A percentile compares a stretch with the other conserved stretches of the same genome.
Evolutionary conservation across 2,329 filamentous ascomycete genomes (phyloP).

Genomic region (Neofusicoccum parvum): DNA sequence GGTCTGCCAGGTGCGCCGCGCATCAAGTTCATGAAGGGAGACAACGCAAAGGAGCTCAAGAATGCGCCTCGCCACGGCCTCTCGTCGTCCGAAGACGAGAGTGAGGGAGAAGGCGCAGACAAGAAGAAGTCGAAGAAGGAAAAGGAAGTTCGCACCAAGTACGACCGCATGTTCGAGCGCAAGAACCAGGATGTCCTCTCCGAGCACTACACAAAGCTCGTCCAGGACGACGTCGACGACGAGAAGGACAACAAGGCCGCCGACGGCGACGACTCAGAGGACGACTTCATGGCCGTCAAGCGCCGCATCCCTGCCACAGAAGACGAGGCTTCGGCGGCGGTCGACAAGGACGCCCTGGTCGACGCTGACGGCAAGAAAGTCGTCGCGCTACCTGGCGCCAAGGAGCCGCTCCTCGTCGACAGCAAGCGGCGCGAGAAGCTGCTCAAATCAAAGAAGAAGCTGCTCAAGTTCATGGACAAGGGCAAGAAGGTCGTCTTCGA

Average conservation of each 20-base stretch:
- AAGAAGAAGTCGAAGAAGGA: slow-evolving; percentile 58
- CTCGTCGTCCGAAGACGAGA: slow-evolving; percentile 58
- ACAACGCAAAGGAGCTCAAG: slow-evolving; percentile 83
- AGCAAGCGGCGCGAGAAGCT: slow-evolving; percentile 95
- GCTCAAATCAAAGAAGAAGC: slow-evolving; percentile 91
- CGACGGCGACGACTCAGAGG: slow-evolving; percentile 60
- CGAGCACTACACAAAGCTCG: slow-evolving; percentile 88
- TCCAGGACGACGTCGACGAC: slow-evolving; percentile 60
- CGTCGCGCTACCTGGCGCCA: slow-evolving; percentile 66
- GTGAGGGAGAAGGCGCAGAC: slow-evolving; percentile 48
- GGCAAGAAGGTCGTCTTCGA: slow-evolving; percentile 87
- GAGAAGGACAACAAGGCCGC: slow-evolving; percentile 37
- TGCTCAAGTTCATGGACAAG: slow-evolving; percentile 86
- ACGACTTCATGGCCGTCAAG: slow-evolving; percentile 87
- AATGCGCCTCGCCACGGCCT: slow-evolving; percentile 74
- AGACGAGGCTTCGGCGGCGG: slow-evolving; percentile 45
- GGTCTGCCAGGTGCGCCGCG: slow-evolving; percentile 89
- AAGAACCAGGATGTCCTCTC: slow-evolving; percentile 94
- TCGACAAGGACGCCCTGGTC: slow-evolving; percentile 33
- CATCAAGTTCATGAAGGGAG: slow-evolving; percentile 90
- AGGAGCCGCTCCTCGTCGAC: slow-evolving; percentile 78
- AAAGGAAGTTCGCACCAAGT: slow-evolving; percentile 84
- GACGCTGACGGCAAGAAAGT: slow-evolving; percentile 54
- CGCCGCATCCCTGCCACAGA: slow-evolving; percentile 73
- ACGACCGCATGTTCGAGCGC: slow-evolving; percentile 96